Evolutionary conservation across 441 rosid species (phyloP), one percentile per base, ranked within the genome.

Genomic region (Viola pubescens): DNA sequence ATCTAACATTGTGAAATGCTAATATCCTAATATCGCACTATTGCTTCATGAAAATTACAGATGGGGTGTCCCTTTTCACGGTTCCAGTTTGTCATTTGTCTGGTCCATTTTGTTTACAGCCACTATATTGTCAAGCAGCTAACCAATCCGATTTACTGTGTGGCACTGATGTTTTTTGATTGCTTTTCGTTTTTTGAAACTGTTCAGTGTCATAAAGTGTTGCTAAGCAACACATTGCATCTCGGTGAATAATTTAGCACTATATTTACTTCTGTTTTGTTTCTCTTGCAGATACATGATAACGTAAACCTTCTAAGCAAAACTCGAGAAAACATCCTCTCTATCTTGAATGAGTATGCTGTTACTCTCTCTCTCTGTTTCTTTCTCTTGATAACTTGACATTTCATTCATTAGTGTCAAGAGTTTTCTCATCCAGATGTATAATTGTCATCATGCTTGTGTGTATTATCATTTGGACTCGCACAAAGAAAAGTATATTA

Each of bases 261-360:
- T 11, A 2, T 37, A 43, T 11, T 11, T 37, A 58, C 55, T 58
- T 14, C 26, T 19, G 26, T 19, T 19, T 19, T 19, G 26, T 61
- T 37, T 45, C 43, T 58, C 7, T 68, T 69, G 81, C 90, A 89
- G 97, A 73, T 87, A 70, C 88, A 77, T 49, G 95, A 87, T 50
- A 89, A 89, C 58, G 51, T 83, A 52, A 82, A 70, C 59, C 85
- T 89, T 63, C 70, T 89, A 48, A 62, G 81, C 79, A 83, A 77
- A 80, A 72, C 83, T 11, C 76, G 95, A 69, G 97, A 87, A 69
- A 89, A 83, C 73, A 89, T 89, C 73, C 71, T 81, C n/a, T 54
- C 88, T 19, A 73, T 87, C 68, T 61, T 89, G 81, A 87, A 87
- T 34, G 95, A 85, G 95, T 89, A 89, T 41, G 80, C 58, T 54